Base-by-base conservation (phyloP, 1,284 basidiomycete genomes). In the Austroboletus rostrupii region DNA sequence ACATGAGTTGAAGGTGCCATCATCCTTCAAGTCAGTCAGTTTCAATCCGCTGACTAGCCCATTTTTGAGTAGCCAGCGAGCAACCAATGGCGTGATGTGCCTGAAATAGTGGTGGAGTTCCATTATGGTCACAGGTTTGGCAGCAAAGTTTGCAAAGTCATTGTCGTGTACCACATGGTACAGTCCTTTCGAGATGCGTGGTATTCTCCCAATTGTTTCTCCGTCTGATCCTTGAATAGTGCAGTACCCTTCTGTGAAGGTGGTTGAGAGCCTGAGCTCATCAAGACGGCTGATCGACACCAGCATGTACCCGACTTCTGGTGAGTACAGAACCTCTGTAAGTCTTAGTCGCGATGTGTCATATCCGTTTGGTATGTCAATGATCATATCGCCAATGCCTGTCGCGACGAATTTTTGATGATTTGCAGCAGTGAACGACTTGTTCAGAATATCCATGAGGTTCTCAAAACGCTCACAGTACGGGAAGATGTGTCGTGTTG, bases 401-500 rank as follows among this genome's bases (percentile, higher is more conserved):
- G 58, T 55, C 0, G 68, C 66, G 10, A 47, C 48, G 45, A 77
- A 75, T 0, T 12, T 47, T 35, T 69, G 57, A 26, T 65, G 58
- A 47, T 76, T 72, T 10, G 72, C 69, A 46, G 70, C 66, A 1
- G 47, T 47, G 21, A 77, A 66, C 0, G 53, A 14, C 3, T 62
- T 57, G 0, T 63, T 58, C 1, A 60, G 50, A 3, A 70, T 74
- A n/a, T n/a, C n/a, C n/a, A n/a, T n/a, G n/a, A n/a, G n/a, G n/a
- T n/a, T n/a, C n/a, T n/a, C n/a, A n/a, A n/a, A n/a, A n/a, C n/a
- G n/a, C n/a, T 72, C 54, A 0, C 57, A 49, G 50, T 72, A 72
- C 0, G 71, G 74, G 0, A 69, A 71, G 13, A 78, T 68, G 43
- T 77, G 74, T 3, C 57, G 31, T 0, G 67, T 70, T 2, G 64